A percentile compares a stretch with the other conserved stretches of the same genome.
phyloP scores from a whole-genome alignment of 352 stramenopile species.

The Stephanocyclus meneghinianus region DNA sequence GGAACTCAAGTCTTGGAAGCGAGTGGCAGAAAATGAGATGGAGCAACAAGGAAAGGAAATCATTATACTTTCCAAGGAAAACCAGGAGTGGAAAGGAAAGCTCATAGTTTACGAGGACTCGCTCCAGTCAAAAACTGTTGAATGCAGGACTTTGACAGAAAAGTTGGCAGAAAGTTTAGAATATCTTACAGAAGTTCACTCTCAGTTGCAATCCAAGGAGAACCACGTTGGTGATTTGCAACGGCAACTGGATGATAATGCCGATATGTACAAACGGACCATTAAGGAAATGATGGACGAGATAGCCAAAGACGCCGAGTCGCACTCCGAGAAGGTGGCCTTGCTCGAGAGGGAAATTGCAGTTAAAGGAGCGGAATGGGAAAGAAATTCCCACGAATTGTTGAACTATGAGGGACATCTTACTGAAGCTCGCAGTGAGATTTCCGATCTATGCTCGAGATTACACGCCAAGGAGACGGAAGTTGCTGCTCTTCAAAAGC shows the following conservation, averaged over 20 bases:
- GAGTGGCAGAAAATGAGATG: conserved; percentile 7
- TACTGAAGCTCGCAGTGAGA: neutral
- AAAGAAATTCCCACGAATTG: neutral
- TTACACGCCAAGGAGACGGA: neutral
- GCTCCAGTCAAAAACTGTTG: neutral
- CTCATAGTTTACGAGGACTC: neutral
- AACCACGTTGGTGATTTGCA: neutral
- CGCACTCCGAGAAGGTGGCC: too few species aligned
- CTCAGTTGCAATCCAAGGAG: neutral
- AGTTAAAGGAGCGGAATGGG: neutral
- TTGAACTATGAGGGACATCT: neutral
- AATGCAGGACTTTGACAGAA: conserved; percentile 1
- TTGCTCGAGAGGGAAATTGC: neutral
- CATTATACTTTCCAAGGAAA: neutral
- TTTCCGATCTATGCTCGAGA: neutral
- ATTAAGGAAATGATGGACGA: neutral
- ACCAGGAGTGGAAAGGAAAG: neutral
- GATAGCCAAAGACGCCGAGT: too few species aligned
- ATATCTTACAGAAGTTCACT: neutral
- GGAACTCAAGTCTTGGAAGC: neutral
- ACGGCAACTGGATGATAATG: neutral
- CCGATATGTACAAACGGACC: neutral
- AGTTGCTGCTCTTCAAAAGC: neutral
- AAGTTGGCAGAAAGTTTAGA: neutral
- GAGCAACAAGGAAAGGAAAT: neutral